A percentile compares a stretch with the other conserved stretches of the same genome.
These are phyloP conservation scores for Lactifluus echinatus DNA, from an alignment of 768 basidiomycete species.

Conservation along the genomic window DNA sequence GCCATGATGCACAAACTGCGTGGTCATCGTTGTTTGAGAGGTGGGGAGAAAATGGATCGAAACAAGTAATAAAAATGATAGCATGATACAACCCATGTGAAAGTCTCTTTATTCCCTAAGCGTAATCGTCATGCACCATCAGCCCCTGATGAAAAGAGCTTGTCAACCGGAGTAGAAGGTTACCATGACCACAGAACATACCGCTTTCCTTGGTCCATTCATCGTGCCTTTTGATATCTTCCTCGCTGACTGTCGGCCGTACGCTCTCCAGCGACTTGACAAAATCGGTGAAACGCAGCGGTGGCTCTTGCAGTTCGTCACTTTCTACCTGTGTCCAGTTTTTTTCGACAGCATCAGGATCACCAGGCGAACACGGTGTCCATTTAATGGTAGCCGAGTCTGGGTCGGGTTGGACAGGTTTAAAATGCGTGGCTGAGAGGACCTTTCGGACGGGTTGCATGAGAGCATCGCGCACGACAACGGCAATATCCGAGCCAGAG, in stretches of 20 bases:
- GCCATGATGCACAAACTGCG: constrained; percentile 10
- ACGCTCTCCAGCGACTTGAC: constrained; percentile 68
- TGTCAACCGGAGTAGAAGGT: background rate
- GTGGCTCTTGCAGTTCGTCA: background rate
- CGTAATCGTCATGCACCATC: constrained; percentile 15
- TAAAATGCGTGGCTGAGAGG: constrained; percentile 92
- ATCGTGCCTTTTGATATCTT: constrained; percentile 78
- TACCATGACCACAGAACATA: constrained; percentile 27
- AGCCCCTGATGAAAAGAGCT: constrained; percentile 1
- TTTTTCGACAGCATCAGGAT: constrained; percentile 76
- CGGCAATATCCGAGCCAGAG: constrained; percentile 91
- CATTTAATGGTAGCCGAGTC: constrained; percentile 42
- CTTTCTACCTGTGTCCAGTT: constrained; percentile 57
- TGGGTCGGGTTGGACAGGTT: constrained; percentile 36
- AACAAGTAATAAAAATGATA: constrained; percentile 7
- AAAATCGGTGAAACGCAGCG: constrained; percentile 45
- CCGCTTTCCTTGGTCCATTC: constrained; percentile 83
- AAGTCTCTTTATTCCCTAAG: constrained; percentile 1
- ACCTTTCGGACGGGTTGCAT: constrained; percentile 99
- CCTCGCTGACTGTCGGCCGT: constrained; percentile 80
- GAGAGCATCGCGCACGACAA: constrained; percentile 89
- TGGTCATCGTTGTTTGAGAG: background rate
- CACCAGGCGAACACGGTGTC: constrained; percentile 97
- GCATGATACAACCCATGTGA: constrained; percentile 1
- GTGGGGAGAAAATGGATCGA: background rate